Base-by-base conservation (phyloP, 257 asterid species). In the Leonotis leonurus region DNA sequence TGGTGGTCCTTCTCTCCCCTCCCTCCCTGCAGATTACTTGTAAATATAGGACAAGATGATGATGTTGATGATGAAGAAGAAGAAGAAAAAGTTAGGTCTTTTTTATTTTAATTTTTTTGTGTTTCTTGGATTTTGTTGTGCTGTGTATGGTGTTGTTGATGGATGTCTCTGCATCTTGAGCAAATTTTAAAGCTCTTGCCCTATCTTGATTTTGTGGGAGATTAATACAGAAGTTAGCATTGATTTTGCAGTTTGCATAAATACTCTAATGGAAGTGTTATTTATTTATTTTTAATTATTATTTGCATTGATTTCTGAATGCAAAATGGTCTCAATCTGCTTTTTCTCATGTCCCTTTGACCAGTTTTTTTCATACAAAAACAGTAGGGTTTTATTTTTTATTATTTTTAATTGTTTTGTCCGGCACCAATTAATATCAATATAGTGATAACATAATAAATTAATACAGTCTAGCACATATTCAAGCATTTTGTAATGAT, bases 151-250 rank as follows among this genome's bases (percentile, higher is more conserved):
- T 60, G 68, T 65, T 76, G 54, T 26, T 68, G 50, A 37, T 66
- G 39, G 54, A 45, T 46, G 48, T 13, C 65, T 69, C 25, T 36
- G 54, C 45, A 72, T 22, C 57, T 33, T 71, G 78, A 53, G 83
- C 81, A 62, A 6, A 29, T 65, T 79, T 76, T 75, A 58, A 24
- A 53, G 84, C 79, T 73, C 73, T 53, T 35, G n/a, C n/a, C 51
- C 26, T 54, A 32, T 77, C 69, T 77, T 61, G 65, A 67, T 73
- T 72, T 61, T 72, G 77, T 56, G 78, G 74, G 67, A 60, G 32
- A n/a, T n/a, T n/a, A 36, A 50, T 59, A 69, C 69, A 61, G 14
- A 39, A 48, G 21, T 21, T 54, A 24, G n/a, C n/a, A n/a, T n/a
- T n/a, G n/a, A n/a, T n/a, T n/a, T n/a, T n/a, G n/a, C n/a, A n/a